These are phyloP conservation scores for Kuraishia capsulata DNA, from an alignment of 805 yeast species.

Conservation along the genomic window DNA sequence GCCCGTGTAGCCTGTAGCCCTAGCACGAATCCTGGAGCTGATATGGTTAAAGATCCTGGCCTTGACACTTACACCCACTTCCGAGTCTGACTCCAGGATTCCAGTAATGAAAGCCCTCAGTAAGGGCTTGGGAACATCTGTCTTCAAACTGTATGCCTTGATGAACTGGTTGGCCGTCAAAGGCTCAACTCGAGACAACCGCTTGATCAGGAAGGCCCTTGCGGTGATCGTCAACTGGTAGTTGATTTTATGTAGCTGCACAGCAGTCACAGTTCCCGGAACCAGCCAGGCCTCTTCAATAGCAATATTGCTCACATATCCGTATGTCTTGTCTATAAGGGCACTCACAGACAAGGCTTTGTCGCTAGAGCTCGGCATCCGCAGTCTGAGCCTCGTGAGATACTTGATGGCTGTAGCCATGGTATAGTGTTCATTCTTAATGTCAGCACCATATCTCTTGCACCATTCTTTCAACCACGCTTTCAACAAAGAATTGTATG, in stretches of 20 bases:
- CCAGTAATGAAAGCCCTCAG: slow-evolving; percentile 1
- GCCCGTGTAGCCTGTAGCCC: background rate
- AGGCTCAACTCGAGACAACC: background rate
- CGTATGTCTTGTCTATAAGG: background rate
- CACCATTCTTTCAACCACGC: background rate
- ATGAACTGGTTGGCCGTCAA: slow-evolving; percentile 1
- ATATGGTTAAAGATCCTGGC: background rate
- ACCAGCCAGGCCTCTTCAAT: background rate
- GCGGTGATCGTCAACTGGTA: background rate
- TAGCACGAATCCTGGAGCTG: background rate
- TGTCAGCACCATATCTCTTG: background rate
- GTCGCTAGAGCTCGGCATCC: background rate
- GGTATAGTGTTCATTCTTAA: background rate
- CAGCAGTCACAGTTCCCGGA: background rate
- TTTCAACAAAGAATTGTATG: background rate
- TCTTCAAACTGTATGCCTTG: background rate
- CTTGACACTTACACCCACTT: background rate
- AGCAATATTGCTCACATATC: background rate
- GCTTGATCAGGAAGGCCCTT: background rate
- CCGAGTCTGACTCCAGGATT: slow-evolving; percentile 1
- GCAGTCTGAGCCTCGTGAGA: background rate
- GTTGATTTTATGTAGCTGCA: background rate
- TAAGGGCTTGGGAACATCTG: background rate
- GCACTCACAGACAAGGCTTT: background rate
- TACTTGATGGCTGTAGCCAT: background rate